Percentiles rank a stretch among this genome's conserved stretches.
Conservation (phyloP, 2,329 filamentous ascomycete species). For the Apiospora saccharicola region DNA sequence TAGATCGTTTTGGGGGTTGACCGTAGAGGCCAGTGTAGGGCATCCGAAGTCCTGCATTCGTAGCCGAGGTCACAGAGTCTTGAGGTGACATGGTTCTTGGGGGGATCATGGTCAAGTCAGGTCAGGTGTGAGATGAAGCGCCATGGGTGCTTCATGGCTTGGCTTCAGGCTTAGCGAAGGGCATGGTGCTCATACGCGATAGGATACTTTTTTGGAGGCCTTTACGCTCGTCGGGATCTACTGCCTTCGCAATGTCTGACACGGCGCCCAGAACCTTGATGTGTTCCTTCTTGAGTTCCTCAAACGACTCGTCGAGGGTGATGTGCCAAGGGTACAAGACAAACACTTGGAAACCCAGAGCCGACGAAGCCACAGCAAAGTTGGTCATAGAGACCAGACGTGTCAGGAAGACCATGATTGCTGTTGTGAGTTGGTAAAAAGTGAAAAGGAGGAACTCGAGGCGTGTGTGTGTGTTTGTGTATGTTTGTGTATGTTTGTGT, state of each 20-base stretch:
- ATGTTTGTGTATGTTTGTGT: too few species aligned
- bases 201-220: conserved; percentile 40
- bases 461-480: neutral
- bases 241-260: conserved; percentile 42
- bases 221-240: conserved; percentile 39
- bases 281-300: conserved; percentile 66
- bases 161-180: neutral
- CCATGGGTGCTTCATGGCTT: conserved; percentile 3
- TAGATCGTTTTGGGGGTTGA: conserved; percentile 20
- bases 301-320: conserved; percentile 68
- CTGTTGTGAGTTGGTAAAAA: neutral
- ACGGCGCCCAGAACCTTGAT: conserved; percentile 49
- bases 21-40: conserved; percentile 2
- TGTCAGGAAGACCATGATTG: conserved; percentile 40
- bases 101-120: conserved; percentile 10
- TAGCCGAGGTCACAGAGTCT: conserved; percentile 17
- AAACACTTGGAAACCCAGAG: conserved; percentile 71
- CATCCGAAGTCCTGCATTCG: conserved; percentile 21
- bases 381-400: conserved; percentile 66
- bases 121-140: conserved; percentile 3
- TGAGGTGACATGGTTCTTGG: conserved; percentile 18
- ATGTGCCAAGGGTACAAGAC: conserved; percentile 77
- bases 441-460: neutral
- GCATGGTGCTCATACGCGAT: conserved; percentile 31
- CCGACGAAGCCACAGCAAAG: conserved; percentile 70